phyloP scores from a whole-genome alignment of 768 basidiomycete genomes.

The Lentinus brumalis region DNA sequence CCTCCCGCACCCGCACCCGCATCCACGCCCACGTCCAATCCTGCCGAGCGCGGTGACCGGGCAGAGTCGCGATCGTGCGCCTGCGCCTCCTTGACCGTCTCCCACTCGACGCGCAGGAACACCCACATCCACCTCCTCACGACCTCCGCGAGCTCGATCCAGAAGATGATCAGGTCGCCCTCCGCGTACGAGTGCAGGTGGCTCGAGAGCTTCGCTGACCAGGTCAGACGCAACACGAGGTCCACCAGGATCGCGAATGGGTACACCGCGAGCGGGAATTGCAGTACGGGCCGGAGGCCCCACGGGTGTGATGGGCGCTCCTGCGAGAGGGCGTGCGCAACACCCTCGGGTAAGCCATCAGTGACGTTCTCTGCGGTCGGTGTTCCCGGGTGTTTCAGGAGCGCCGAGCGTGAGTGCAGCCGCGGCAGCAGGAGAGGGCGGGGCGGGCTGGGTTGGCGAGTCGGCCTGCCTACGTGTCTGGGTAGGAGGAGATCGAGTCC shows the following conservation, averaged over 20 bases:
- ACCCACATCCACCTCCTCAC: conserved; percentile 97
- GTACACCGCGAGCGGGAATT: conserved; percentile 83
- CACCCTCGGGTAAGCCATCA: background rate
- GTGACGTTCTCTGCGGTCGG: background rate
- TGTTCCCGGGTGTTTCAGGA: conserved; percentile 20
- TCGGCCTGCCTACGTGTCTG: conserved; percentile 21
- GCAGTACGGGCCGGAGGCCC: conserved; percentile 73
- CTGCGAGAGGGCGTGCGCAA: background rate
- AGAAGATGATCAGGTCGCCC: conserved; percentile 81
- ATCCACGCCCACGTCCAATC: background rate
- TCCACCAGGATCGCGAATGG: conserved; percentile 82
- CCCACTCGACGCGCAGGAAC: conserved; percentile 96
- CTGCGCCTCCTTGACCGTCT: conserved; percentile 64
- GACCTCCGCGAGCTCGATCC: conserved; percentile 89
- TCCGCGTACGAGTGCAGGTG: conserved; percentile 83
- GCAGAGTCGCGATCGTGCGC: conserved; percentile 14
- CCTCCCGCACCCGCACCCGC: background rate
- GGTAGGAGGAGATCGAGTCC: conserved; percentile 72
- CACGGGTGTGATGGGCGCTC: conserved; percentile 46
- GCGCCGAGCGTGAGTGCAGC: conserved; percentile 39
- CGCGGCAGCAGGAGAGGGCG: conserved; percentile 49
- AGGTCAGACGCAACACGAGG: conserved; percentile 86
- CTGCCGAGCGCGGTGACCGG: conserved; percentile 6
- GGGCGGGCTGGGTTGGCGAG: conserved; percentile 35
- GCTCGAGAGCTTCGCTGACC: conserved; percentile 88